phyloP scores from a whole-genome alignment of 768 basidiomycete genomes.

The Suillus americanus region DNA sequence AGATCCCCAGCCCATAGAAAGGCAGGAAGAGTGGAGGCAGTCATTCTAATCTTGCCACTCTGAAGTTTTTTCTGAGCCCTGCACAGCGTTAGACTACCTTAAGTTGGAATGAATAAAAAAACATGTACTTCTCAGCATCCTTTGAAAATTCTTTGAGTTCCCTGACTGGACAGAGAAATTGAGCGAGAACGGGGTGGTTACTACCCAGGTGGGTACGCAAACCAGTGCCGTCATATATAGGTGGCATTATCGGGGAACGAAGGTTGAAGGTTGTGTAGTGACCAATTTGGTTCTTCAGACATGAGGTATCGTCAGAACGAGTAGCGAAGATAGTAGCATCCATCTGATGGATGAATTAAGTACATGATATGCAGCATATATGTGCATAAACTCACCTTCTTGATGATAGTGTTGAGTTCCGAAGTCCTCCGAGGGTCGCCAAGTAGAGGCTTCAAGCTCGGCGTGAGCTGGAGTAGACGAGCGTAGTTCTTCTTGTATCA shows the following conservation, averaged over 20 bases:
- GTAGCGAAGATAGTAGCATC: not conserved
- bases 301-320: not conserved
- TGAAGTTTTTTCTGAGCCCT: not conserved
- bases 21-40: not conserved
- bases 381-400: not conserved
- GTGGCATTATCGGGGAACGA: not conserved
- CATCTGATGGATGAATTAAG: constrained; percentile 1
- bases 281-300: not conserved
- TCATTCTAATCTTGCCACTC: constrained; percentile 6
- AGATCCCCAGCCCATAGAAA: constrained; percentile 8
- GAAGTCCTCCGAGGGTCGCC: not conserved
- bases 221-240: not conserved
- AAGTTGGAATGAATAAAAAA: not conserved
- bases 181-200: constrained; percentile 1
- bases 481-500: not conserved
- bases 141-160: too few species aligned
- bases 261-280: not conserved
- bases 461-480: not conserved
- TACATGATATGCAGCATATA: not conserved
- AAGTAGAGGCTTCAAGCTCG: not conserved
- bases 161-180: not conserved
- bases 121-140: not conserved
- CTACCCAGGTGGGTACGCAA: constrained; percentile 2
- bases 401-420: not conserved
- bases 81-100: not conserved